Percentiles rank a stretch among this genome's conserved stretches.
phyloP scores from a whole-genome alignment of 2,329 filamentous ascomycete species.

The Xenosphaeropsis pyriputrescens region DNA sequence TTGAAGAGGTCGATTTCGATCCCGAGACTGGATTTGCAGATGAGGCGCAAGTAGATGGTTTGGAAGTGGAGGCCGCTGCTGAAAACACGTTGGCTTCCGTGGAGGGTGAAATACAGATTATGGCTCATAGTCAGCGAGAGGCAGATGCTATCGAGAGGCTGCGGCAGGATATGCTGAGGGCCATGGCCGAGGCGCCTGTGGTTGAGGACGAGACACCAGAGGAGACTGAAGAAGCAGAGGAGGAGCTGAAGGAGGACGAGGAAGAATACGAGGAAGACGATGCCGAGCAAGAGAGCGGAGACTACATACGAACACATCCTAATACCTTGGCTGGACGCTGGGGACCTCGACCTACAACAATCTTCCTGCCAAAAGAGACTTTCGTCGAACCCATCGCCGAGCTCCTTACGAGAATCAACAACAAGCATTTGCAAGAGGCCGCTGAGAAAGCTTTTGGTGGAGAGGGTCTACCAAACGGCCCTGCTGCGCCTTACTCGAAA shows the following conservation, averaged over 20 bases:
- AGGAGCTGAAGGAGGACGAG: conserved; percentile 10
- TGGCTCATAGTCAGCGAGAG: conserved; percentile 16
- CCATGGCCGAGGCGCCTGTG: conserved; percentile 9
- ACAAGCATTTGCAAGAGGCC: conserved; percentile 59
- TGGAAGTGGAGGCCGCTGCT: conserved; percentile 14
- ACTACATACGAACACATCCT: conserved; percentile 50
- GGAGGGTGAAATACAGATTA: conserved; percentile 14
- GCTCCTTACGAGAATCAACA: conserved; percentile 52
- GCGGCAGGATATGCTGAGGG: conserved; percentile 16
- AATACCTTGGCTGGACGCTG: conserved; percentile 63
- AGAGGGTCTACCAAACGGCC: conserved; percentile 58
- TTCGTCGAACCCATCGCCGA: conserved; percentile 56
- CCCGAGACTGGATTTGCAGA: conserved; percentile 16
- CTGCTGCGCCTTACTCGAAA: conserved; percentile 46
- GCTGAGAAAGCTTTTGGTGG: conserved; percentile 70
- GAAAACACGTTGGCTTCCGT: conserved; percentile 14
- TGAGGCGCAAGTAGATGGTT: conserved; percentile 15
- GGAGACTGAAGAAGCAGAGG: conserved; percentile 12
- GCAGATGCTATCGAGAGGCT: conserved; percentile 16
- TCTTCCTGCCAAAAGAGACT: conserved; percentile 57
- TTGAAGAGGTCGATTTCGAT: conserved; percentile 42
- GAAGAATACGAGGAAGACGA: conserved; percentile 11
- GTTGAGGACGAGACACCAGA: conserved; percentile 11
- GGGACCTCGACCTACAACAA: conserved; percentile 55
- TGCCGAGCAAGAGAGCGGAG: conserved; percentile 13